These are phyloP conservation scores for Hygrocybe punicea DNA, from an alignment of 768 basidiomycete species.

Conservation along the genomic window DNA sequence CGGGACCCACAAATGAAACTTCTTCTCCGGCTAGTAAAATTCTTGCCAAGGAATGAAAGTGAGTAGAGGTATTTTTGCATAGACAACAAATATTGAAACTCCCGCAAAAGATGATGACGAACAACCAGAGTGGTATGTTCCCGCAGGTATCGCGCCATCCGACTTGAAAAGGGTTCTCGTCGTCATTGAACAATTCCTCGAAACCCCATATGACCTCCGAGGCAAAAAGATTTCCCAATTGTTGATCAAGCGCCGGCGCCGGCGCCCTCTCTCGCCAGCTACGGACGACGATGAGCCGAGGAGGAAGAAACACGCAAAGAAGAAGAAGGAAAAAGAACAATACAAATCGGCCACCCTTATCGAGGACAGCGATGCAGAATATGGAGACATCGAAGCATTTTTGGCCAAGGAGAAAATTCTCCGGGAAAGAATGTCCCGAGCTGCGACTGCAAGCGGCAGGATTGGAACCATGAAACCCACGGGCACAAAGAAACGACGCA, in stretches of 20 bases:
- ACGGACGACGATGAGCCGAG: constrained; percentile 39
- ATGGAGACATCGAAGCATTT: constrained; percentile 78
- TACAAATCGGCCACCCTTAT: constrained; percentile 92
- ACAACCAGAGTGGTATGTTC: constrained; percentile 83
- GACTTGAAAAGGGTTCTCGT: constrained; percentile 66
- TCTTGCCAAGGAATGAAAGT: constrained; percentile 68
- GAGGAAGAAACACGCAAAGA: constrained; percentile 63
- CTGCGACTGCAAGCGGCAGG: constrained; percentile 39
- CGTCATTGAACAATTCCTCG: constrained; percentile 81
- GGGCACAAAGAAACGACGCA: constrained; percentile 47
- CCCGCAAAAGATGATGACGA: constrained; percentile 48
- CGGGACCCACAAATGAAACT: constrained; percentile 80
- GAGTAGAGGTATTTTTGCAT: constrained; percentile 13
- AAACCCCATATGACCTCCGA: constrained; percentile 73
- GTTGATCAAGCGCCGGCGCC: constrained; percentile 52
- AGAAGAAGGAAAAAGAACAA: constrained; percentile 52
- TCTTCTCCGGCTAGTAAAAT: constrained; percentile 75
- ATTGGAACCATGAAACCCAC: constrained; percentile 54
- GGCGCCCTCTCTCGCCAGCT: constrained; percentile 50
- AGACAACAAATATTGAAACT: not conserved
- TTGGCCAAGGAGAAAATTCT: constrained; percentile 67
- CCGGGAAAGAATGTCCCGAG: constrained; percentile 51
- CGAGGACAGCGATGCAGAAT: constrained; percentile 84
- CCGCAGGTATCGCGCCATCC: constrained; percentile 61
- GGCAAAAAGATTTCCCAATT: constrained; percentile 74